Evolutionary conservation across 2,329 filamentous ascomycete species (phyloP).

Genomic region (Boeremia lycopersici): DNA sequence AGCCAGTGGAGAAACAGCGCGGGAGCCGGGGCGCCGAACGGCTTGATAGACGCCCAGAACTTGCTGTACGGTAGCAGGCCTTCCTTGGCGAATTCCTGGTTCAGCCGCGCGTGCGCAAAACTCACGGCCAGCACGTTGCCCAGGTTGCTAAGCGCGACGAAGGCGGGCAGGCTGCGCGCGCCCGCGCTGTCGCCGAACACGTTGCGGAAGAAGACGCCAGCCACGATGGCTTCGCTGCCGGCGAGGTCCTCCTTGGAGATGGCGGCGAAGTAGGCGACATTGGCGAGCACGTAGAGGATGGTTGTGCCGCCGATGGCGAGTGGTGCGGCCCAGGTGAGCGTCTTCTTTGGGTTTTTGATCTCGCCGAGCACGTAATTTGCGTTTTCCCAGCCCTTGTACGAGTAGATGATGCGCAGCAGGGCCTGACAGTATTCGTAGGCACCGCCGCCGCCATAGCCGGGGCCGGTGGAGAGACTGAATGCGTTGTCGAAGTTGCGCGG

Average conservation of each 20-base stretch:
- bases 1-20: slow-evolving; percentile 68
- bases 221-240: slow-evolving; percentile 64
- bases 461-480: slow-evolving; percentile 54
- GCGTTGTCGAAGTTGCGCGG: slow-evolving; percentile 65
- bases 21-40: slow-evolving; percentile 64
- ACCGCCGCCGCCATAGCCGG: slow-evolving; percentile 43
- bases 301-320: slow-evolving; percentile 64
- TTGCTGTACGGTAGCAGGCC: slow-evolving; percentile 69
- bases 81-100: slow-evolving; percentile 72
- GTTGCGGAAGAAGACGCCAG: slow-evolving; percentile 66
- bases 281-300: slow-evolving; percentile 66
- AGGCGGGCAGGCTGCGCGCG: slow-evolving; percentile 51
- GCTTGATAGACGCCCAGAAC: slow-evolving; percentile 72
- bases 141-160: slow-evolving; percentile 66
- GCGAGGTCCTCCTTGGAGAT: slow-evolving; percentile 65
- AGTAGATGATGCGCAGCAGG: slow-evolving; percentile 64
- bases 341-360: slow-evolving; percentile 61
- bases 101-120: slow-evolving; percentile 64
- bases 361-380: slow-evolving; percentile 67
- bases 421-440: slow-evolving; percentile 60
- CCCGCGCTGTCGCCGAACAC: slow-evolving; percentile 64
- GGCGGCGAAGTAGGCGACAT: slow-evolving; percentile 69
- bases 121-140: slow-evolving; percentile 68
- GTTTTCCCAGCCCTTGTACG: slow-evolving; percentile 69
- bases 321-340: slow-evolving; percentile 62